Base-by-base conservation (phyloP, 225 moss, liverwort and hornwort genomes). In the Antitrichia curtipendula region DNA sequence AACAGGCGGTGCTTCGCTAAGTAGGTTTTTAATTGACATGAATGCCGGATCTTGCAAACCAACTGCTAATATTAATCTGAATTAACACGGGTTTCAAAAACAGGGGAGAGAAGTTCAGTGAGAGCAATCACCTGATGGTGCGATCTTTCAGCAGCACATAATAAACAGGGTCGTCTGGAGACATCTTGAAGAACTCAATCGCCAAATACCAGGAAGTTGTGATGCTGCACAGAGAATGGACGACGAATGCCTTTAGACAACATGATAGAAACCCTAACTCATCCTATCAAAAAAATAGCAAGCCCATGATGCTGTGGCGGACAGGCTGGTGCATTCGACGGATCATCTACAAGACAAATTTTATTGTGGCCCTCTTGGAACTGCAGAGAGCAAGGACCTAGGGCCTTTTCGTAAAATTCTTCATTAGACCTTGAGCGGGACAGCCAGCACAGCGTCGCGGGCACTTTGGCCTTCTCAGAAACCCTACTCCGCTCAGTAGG, bases 121-220 rank as follows among this genome's bases (percentile, higher is more conserved):
- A 66, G 89, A 87, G 66, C 53, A 87, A 36, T 43, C 81, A 97
- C 97, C 95, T 97, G 43, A 80, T 88, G 75, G 93, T 93, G 68
- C 96, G 95, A 88, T 95, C 98, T 81, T 90, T 97, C 66, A 98
- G 89, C 81, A 97, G 95, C 74, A 98, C 96, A 72, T 92, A 91
- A 89, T 96, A 92, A 57, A 92, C 74, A 82, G 97, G 95, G 84
- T 98, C 97, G 38, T 95, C 96, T 15, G 91, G 88, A 31, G 96
- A 93, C 83, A 98, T 93, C 86, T 94, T 97, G 91, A 95, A 98
- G 78, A 97, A 90, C 81, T 98, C 98, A 69, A 97, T 88, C 28
- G 97, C 95, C 41, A 97, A 87, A 78, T 97, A 98, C 95, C 94
- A 95, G 91, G 83, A 91, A 62, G 95, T 92, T 61, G 97, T 87